A percentile compares a stretch with the other conserved stretches of the same genome.
These are phyloP conservation scores for Dalbergia cultrata DNA, from an alignment of 306 rosid genomes.

Conservation along the genomic window DNA sequence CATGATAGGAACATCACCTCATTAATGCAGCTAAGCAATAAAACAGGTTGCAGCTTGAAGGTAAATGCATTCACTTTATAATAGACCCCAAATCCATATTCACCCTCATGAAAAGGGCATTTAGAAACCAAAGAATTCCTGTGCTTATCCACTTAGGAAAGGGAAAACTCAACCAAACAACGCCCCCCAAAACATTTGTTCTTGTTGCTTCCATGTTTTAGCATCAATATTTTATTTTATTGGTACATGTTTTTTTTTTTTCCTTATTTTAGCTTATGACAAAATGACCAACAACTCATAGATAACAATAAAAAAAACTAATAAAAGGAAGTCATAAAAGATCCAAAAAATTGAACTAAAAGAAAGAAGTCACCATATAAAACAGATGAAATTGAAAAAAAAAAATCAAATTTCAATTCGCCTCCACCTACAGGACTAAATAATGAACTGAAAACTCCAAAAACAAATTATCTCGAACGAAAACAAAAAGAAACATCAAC, in stretches of 20 bases:
- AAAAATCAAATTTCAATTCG: background rate
- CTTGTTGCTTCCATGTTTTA: slow-evolving; percentile 9
- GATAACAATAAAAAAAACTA: background rate
- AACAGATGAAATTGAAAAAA: background rate
- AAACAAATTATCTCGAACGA: background rate
- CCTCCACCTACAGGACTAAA: background rate
- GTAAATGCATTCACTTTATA: slow-evolving; percentile 31
- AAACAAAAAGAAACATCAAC: background rate
- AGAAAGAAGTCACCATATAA: background rate
- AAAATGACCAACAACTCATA: background rate
- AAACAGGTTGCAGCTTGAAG: slow-evolving; percentile 9
- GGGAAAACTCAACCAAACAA: background rate
- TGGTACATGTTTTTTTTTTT: slow-evolving; percentile 15
- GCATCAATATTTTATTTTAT: background rate
- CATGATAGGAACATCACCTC: slow-evolving; percentile 25
- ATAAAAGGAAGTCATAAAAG: background rate
- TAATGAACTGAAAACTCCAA: background rate
- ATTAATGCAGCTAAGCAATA: slow-evolving; percentile 7
- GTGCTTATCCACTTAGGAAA: slow-evolving; percentile 32
- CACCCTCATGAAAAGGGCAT: background rate
- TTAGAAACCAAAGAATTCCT: slow-evolving; percentile 31
- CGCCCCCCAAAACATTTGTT: background rate
- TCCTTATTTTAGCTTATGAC: background rate
- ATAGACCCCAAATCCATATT: slow-evolving; percentile 17
- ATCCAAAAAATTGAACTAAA: slow-evolving; percentile 9